Base-by-base conservation (phyloP, 2,329 filamentous ascomycete genomes). In the Passalora sequoiae region DNA sequence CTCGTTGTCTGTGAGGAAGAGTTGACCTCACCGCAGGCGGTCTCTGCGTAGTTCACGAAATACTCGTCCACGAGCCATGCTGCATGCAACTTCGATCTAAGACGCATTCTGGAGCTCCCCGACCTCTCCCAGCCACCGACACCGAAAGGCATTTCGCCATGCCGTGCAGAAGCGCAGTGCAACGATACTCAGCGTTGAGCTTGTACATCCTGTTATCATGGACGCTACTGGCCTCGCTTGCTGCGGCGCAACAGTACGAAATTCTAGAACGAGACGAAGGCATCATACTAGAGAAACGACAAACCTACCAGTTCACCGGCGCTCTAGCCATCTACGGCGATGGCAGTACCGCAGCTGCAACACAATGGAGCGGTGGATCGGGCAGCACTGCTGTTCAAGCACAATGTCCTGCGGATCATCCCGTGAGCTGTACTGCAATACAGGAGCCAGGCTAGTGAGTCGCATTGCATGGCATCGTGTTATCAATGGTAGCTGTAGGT, bases 401-500 rank as follows among this genome's bases (percentile, higher is more conserved):
- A 7, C 49, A 57, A 47, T 66, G 63, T 55, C 64, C 64, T 2
- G 54, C 59, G n/a, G 56, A 57, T 38, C 55, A 61, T 37, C 69
- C 47, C 2, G 49, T 66, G 42, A 68, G 65, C 52, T 73, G 70
- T 52, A 63, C 60, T 32, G 63, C 58, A 21, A 68, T 72, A 36
- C 56, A 62, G 24, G 60, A 67, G 31, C 60, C 66, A 5, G 64
- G 66, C 40, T 73, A 67, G 70, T 72, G 53, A 50, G 66, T 53
- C 21, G n/a, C 27, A 30, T 22, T 28, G 20, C 27, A 25, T 32
- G n/a, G 5, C 9, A 15, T 13, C 19, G 6, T 22, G 5, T 25
- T 15, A 6, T 17, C 16, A 43, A 29, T 19, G 20, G 20, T 31
- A 20, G 24, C 20, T 17, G 13, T 6, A 4, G 15, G 7, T 16